These are phyloP conservation scores for Daldinia decipiens DNA, from an alignment of 495 filamentous ascomycete genomes.

Conservation along the genomic window DNA sequence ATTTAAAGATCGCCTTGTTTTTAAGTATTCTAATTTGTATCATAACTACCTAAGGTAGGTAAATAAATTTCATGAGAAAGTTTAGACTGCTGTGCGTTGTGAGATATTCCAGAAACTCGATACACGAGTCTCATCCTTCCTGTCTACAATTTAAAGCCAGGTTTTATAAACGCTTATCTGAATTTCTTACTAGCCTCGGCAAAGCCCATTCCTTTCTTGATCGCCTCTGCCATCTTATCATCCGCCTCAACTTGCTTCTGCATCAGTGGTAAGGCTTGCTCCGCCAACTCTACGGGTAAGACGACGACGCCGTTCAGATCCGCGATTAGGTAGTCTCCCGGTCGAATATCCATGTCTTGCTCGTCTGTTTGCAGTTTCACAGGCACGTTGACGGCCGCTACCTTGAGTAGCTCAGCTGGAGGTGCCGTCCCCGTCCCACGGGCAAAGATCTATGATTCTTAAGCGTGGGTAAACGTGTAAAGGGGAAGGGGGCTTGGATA, in stretches of 20 bases:
- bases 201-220: slow-evolving; percentile 62
- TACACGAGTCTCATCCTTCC: neutral
- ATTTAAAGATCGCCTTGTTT: neutral
- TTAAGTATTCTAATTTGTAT: neutral
- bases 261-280: slow-evolving; percentile 60
- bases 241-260: slow-evolving; percentile 63
- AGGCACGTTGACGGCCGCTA: slow-evolving; percentile 55
- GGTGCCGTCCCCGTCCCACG: slow-evolving; percentile 64
- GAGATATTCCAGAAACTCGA: neutral
- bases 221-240: slow-evolving; percentile 61
- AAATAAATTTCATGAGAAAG: neutral
- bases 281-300: slow-evolving; percentile 56
- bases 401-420: slow-evolving; percentile 57
- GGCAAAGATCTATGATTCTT: slow-evolving; percentile 57
- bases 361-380: slow-evolving; percentile 54
- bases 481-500: neutral
- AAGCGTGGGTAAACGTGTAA: neutral
- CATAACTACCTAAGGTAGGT: too few species aligned
- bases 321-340: slow-evolving; percentile 67
- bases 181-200: slow-evolving; percentile 63
- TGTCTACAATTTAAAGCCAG: neutral
- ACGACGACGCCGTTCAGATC: slow-evolving; percentile 68
- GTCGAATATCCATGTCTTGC: slow-evolving; percentile 60
- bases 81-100: too few species aligned
- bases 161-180: slow-evolving; percentile 14